Conservation (phyloP, 176 grass and related monocot genomes). For the Aegilops tauschii region DNA sequence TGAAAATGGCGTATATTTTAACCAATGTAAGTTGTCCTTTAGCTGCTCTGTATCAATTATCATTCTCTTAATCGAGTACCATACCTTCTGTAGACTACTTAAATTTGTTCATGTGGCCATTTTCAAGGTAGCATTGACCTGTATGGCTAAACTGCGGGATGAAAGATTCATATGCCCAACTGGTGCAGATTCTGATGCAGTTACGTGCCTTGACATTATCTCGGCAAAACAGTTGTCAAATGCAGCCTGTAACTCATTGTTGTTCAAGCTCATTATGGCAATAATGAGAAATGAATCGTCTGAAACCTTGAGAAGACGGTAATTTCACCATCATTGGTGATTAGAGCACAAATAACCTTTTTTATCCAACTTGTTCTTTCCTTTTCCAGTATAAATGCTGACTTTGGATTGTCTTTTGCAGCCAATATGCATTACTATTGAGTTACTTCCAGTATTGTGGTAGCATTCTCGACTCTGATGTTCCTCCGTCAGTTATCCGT, state of each 20-base stretch:
- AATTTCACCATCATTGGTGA: slow-evolving; percentile 29
- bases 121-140: slow-evolving; percentile 90
- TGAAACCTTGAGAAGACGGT: slow-evolving; percentile 96
- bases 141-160: slow-evolving; percentile 95
- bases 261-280: slow-evolving; percentile 90
- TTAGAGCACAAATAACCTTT: not conserved
- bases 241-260: slow-evolving; percentile 79
- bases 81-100: not conserved
- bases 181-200: slow-evolving; percentile 79
- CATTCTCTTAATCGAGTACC: slow-evolving; percentile 5
- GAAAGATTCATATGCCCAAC: slow-evolving; percentile 84
- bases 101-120: slow-evolving; percentile 17
- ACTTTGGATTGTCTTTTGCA: slow-evolving; percentile 41
- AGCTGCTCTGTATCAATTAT: slow-evolving; percentile 16
- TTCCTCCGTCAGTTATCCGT: slow-evolving; percentile 71
- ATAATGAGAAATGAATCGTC: slow-evolving; percentile 80
- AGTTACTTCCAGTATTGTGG: slow-evolving; percentile 96
- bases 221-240: slow-evolving; percentile 76
- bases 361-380: slow-evolving; percentile 2
- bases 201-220: slow-evolving; percentile 84
- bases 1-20: slow-evolving; percentile 90
- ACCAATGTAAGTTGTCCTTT: slow-evolving; percentile 64
- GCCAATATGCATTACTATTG: slow-evolving; percentile 93
- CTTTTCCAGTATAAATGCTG: slow-evolving; percentile 9
- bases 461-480: slow-evolving; percentile 83